Conservation (phyloP, 148 eudicot species). For the Cornus florida region DNA sequence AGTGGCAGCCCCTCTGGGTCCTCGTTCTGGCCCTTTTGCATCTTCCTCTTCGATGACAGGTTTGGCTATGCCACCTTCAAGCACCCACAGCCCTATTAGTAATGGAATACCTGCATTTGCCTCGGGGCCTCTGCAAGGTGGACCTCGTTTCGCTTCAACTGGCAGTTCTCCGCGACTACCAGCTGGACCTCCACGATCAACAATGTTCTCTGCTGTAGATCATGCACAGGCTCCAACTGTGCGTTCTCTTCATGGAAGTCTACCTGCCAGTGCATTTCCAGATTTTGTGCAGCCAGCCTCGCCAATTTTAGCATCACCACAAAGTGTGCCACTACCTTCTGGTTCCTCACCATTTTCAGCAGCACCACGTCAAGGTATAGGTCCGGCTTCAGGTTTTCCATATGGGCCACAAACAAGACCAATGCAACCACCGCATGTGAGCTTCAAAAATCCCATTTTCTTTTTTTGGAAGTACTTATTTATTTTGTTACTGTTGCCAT, state of each 20-base stretch:
- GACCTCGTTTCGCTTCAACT: constrained; percentile 54
- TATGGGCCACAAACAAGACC: constrained; percentile 66
- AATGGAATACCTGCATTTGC: constrained; percentile 66
- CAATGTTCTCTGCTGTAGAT: constrained; percentile 33
- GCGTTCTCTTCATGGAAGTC: constrained; percentile 56
- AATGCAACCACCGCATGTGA: constrained; percentile 67
- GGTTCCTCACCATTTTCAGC: constrained; percentile 45
- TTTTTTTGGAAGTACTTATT: too few relatives aligned
- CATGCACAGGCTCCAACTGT: constrained; percentile 47
- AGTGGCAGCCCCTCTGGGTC: constrained; percentile 7
- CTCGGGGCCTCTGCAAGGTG: constrained; percentile 47
- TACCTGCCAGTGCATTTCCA: constrained; percentile 32
- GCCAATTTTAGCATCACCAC: constrained; percentile 38
- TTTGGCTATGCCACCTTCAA: constrained; percentile 25
- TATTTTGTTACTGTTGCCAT: not conserved
- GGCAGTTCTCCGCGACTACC: constrained; percentile 49
- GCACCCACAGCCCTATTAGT: constrained; percentile 36
- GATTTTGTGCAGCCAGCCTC: constrained; percentile 43
- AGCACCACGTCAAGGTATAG: constrained; percentile 44
- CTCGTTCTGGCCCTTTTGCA: constrained; percentile 41
- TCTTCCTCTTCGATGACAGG: not conserved
- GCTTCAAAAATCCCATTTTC: not conserved
- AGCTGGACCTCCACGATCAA: constrained; percentile 48
- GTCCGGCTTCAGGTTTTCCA: constrained; percentile 53
- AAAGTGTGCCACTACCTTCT: constrained; percentile 22